Base-by-base conservation (phyloP, 78 protist species). In the Pigoraptor vietnamica region DNA sequence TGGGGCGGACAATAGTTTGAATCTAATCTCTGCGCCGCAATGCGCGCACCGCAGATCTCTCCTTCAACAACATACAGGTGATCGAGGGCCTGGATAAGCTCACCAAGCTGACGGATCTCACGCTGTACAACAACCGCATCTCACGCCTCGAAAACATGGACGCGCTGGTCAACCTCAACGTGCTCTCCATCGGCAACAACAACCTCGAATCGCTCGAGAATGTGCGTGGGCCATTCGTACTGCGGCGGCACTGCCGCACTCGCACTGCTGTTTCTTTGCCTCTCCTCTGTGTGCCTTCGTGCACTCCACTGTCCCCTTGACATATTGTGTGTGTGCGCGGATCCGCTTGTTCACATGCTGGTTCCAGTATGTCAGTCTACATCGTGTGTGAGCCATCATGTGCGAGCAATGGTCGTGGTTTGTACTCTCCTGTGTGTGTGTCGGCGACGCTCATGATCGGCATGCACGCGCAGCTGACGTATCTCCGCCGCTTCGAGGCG, bases 141-240 rank as follows among this genome's bases (percentile, higher is more conserved):
- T 23, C 55, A 0, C 9, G 10, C 35, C 37, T 93, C 33, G 93
- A 92, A 23, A 37, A 37, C 14, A 2, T 93, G 90, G 93, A 93
- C 55, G 0, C 91, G 33, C 90, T 91, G 32, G 14, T 0, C 0
- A 1, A 37, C 29, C 67, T 93, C 39, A 23, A 91, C 14, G 48
- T 93, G 38, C 91, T 93, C 38, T 83, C 93, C 40, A 2, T 93
- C 32, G 95, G 95, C 35, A 1, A 86, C 25, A 94, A 94, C 89
- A 24, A 24, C 19, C 79, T 89, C 38, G 82, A 40, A 48, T 21
- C 67, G 29, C 67, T 48, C 14, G 67, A 48, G 67, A 48, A 48
- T 48, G 67, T 48, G 67, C 67, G 67, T 48, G 67, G 29, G 14
- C 67, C 14, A 48, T 48, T 6, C 67, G 67, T 48, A 21, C 67